A percentile compares a stretch with the other conserved stretches of the same genome.
phyloP scores from a whole-genome alignment of 2,329 filamentous ascomycete genomes.

The Furcasterigmium furcatum region DNA sequence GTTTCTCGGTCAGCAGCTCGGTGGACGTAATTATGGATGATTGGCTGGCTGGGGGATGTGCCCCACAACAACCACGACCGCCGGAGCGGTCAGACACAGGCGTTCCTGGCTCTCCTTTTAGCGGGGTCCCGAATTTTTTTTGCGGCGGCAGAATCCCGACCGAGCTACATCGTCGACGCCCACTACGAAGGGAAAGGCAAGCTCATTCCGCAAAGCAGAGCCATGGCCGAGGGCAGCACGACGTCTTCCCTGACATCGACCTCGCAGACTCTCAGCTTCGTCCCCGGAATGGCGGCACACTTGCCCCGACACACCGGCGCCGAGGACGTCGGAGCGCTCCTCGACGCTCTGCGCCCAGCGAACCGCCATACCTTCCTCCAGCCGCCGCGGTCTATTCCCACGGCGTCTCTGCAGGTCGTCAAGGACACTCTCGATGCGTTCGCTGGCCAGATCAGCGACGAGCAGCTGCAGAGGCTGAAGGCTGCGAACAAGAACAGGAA shows the following conservation, averaged over 20 bases:
- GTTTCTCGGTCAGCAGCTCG: too few species aligned
- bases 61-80: too few species aligned
- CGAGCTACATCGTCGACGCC: not conserved
- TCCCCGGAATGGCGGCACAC: constrained; percentile 36
- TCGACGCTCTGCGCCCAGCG: constrained; percentile 53
- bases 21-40: too few species aligned
- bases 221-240: constrained; percentile 37
- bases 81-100: too few species aligned
- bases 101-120: not conserved
- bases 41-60: too few species aligned
- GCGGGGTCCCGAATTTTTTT: not conserved
- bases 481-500: constrained; percentile 75
- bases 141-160: not conserved
- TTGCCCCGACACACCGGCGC: constrained; percentile 18
- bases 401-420: constrained; percentile 69
- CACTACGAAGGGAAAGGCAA: not conserved
- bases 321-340: constrained; percentile 44
- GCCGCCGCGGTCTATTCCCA: constrained; percentile 63
- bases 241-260: constrained; percentile 61
- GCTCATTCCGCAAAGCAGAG: not conserved
- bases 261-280: constrained; percentile 59
- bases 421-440: constrained; percentile 79
- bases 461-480: constrained; percentile 66
- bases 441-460: constrained; percentile 68
- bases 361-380: constrained; percentile 75